These are phyloP conservation scores for Gaultheria prostrata DNA, from an alignment of 148 eudicot genomes.

Conservation along the genomic window DNA sequence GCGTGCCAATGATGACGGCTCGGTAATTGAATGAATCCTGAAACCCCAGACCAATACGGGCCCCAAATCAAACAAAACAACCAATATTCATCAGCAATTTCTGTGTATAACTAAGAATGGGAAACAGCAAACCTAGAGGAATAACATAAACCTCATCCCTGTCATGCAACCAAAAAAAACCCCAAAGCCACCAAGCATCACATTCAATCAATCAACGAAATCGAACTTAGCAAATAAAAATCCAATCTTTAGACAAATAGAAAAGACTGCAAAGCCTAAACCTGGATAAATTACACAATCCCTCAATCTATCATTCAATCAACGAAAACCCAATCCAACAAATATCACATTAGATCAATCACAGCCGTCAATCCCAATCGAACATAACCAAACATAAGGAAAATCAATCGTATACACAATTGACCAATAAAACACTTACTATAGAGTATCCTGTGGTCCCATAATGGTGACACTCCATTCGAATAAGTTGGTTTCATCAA, in stretches of 20 bases:
- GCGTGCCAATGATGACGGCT: neutral
- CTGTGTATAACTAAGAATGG: neutral
- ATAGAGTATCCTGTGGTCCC: conserved; percentile 85
- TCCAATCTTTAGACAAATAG: neutral
- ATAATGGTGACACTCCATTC: conserved; percentile 87
- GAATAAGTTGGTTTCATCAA: conserved; percentile 66
- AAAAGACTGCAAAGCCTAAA: neutral
- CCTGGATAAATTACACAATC: neutral
- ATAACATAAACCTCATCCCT: neutral
- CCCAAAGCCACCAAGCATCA: no score
- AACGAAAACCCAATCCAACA: conserved; percentile 2
- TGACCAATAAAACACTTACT: conserved; percentile 39
- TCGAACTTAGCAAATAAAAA: neutral
- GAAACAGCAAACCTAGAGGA: neutral
- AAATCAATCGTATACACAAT: neutral
- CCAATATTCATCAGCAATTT: neutral
- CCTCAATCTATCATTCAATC: neutral
- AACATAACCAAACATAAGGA: neutral
- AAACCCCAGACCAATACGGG: neutral
- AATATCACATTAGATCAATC: neutral
- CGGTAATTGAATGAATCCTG: neutral
- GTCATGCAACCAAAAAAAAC: no score
- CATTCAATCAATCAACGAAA: neutral
- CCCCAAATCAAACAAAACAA: neutral
- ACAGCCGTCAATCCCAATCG: neutral